phyloP scores from a whole-genome alignment of 192 early-diverging fungal genomes.

The Oehlia diaphana region DNA sequence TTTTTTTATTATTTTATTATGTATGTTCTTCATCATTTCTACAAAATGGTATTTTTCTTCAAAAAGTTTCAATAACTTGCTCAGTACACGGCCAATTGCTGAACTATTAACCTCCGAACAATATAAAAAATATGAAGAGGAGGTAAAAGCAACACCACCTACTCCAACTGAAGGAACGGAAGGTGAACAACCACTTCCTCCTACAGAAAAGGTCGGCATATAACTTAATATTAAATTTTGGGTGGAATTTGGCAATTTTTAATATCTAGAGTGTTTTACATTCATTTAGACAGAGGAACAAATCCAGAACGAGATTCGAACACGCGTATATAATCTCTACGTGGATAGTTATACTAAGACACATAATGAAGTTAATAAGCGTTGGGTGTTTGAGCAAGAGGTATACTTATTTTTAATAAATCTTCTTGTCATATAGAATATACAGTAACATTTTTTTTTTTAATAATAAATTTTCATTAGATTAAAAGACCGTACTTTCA shows the following conservation, averaged over 20 bases:
- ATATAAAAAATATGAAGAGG: slow-evolving; percentile 42
- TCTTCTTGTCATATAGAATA: neutral
- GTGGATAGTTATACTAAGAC: slow-evolving; percentile 61
- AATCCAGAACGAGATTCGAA: slow-evolving; percentile 54
- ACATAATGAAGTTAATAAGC: slow-evolving; percentile 67
- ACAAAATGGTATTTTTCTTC: neutral
- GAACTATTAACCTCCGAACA: slow-evolving; percentile 55
- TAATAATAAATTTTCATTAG: neutral
- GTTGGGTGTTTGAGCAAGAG: slow-evolving; percentile 76
- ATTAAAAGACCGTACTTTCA: slow-evolving; percentile 82
- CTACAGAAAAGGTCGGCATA: slow-evolving; percentile 22
- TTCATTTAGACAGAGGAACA: slow-evolving; percentile 49
- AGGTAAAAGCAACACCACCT: slow-evolving; percentile 24
- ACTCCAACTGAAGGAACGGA: slow-evolving; percentile 21
- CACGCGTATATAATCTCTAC: slow-evolving; percentile 58
- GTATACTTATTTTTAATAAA: neutral
- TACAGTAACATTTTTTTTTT: too few species aligned
- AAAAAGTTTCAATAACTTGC: slow-evolving; percentile 57
- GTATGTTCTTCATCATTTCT: neutral
- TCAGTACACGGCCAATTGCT: slow-evolving; percentile 50
- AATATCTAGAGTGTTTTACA: neutral
- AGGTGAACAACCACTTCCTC: slow-evolving; percentile 16
- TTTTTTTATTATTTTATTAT: neutral
- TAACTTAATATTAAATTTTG: neutral
- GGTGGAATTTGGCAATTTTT: neutral